A percentile compares a stretch with the other conserved stretches of the same genome.
These are phyloP conservation scores for Colletotrichum camelliae DNA, from an alignment of 2,329 filamentous ascomycete genomes.

Conservation along the genomic window DNA sequence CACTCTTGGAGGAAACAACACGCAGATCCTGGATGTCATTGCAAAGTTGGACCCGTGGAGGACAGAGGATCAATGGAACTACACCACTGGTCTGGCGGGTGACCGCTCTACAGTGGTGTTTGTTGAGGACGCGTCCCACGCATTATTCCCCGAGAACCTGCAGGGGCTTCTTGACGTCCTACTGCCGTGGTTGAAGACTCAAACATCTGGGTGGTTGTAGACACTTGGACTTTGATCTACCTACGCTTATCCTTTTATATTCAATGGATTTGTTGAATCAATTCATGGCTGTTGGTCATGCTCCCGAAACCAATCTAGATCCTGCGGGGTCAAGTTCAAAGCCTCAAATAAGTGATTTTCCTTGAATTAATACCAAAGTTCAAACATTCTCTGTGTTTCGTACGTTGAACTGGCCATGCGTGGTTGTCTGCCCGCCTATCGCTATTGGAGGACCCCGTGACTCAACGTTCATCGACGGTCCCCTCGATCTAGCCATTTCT, in stretches of 20 bases:
- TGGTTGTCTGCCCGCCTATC: too few relatives aligned
- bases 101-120: neutral
- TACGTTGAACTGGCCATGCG: neutral
- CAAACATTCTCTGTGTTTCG: neutral
- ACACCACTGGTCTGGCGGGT: neutral
- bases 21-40: neutral
- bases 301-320: neutral
- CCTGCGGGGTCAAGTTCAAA: neutral
- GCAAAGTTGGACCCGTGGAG: neutral
- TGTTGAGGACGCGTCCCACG: neutral
- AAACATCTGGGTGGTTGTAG: neutral
- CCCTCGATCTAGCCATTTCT: neutral
- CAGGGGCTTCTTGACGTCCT: neutral
- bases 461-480: neutral
- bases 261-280: neutral
- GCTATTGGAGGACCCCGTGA: neutral
- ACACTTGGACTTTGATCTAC: neutral
- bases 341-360: neutral
- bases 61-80: neutral
- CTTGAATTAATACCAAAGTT: neutral
- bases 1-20: neutral
- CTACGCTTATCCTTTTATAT: rapidly evolving
- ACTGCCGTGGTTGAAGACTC: neutral
- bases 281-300: neutral
- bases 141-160: neutral